Evolutionary conservation across 345 rosid species (phyloP).

Genomic region (Abelmoschus esculentus): DNA sequence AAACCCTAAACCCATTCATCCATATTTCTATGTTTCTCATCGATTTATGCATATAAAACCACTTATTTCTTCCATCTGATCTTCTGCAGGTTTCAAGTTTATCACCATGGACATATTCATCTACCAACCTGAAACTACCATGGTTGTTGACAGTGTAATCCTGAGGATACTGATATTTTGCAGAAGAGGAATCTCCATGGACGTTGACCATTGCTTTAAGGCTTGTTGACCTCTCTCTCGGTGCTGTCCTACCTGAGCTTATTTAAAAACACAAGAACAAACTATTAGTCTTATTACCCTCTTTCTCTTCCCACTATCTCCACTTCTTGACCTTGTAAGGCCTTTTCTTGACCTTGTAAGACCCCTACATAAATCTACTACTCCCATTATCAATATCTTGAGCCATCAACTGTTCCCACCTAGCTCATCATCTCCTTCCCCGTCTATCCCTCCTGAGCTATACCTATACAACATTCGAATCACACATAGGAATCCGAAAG

Average conservation of each 20-base stretch:
- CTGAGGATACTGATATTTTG: not conserved
- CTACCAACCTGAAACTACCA: not conserved
- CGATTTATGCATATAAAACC: no score
- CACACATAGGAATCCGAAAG: not conserved
- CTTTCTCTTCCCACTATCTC: not conserved
- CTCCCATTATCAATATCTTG: not conserved
- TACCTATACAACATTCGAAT: not conserved
- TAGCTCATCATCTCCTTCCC: not conserved
- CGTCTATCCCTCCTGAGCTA: slow-evolving; percentile 22
- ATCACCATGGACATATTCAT: not conserved
- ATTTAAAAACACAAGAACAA: not conserved
- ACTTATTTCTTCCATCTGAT: not conserved
- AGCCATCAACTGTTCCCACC: not conserved
- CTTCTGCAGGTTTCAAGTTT: not conserved
- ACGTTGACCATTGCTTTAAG: not conserved
- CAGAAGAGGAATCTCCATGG: not conserved
- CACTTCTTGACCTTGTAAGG: slow-evolving; percentile 20
- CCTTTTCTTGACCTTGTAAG: slow-evolving; percentile 15
- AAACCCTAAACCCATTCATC: no score
- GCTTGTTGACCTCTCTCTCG: not conserved
- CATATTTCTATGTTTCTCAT: no score
- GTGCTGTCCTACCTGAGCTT: slow-evolving; percentile 21
- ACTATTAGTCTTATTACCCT: not conserved
- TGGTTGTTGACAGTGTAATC: not conserved
- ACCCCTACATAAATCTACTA: not conserved